Evolutionary conservation across 306 rosid species (phyloP).

Genomic region (Acacia melanoxylon): DNA sequence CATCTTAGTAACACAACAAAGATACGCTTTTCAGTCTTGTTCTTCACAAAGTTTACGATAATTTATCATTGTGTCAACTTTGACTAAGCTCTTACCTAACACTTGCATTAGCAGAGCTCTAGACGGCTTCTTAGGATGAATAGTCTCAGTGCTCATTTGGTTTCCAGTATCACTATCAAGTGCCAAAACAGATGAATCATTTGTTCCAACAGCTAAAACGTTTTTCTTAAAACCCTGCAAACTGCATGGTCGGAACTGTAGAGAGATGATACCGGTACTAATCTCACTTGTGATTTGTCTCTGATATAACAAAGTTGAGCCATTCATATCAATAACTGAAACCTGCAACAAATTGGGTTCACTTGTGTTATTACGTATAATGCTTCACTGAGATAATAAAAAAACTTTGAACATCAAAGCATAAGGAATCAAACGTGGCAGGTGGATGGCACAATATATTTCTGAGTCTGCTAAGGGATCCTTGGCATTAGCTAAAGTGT

Average conservation of each 20-base stretch:
- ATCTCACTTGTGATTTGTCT: constrained; percentile 74
- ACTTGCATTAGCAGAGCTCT: constrained; percentile 75
- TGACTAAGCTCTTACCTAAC: constrained; percentile 56
- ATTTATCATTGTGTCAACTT: constrained; percentile 17
- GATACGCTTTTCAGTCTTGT: constrained; percentile 13
- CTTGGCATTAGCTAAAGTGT: background rate
- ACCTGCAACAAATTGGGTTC: constrained; percentile 52
- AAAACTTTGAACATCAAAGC: constrained; percentile 11
- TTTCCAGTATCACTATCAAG: constrained; percentile 79
- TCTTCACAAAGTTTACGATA: constrained; percentile 19
- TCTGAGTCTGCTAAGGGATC: background rate
- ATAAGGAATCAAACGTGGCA: constrained; percentile 15
- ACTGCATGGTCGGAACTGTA: constrained; percentile 65
- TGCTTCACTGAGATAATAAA: constrained; percentile 13
- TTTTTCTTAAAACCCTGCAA: constrained; percentile 80
- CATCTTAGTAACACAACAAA: constrained; percentile 45
- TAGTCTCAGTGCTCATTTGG: constrained; percentile 39
- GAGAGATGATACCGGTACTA: constrained; percentile 59
- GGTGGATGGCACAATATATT: background rate
- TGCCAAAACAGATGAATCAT: constrained; percentile 74
- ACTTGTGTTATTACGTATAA: constrained; percentile 7
- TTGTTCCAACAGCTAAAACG: constrained; percentile 64
- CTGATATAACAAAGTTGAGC: constrained; percentile 61
- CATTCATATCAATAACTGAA: constrained; percentile 69
- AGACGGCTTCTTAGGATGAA: constrained; percentile 88